Conservation (phyloP, 139 green algal genomes). For the Picochlorum sp. region DNA sequence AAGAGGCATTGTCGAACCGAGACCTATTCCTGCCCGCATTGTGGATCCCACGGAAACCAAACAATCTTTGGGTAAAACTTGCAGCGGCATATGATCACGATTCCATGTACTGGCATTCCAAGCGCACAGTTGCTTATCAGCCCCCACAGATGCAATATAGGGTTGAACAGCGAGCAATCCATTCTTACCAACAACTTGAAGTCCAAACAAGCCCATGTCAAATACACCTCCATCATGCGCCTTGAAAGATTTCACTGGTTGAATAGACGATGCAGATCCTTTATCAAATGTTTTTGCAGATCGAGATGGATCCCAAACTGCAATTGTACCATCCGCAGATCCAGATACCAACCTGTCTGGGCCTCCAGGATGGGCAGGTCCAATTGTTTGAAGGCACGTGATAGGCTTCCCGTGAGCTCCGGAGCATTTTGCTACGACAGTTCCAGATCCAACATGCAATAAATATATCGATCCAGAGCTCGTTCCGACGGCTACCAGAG, state of each 20-base stretch:
- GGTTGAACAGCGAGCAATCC: slow-evolving; percentile 17
- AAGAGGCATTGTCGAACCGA: slow-evolving; percentile 21
- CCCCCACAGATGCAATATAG: slow-evolving; percentile 20
- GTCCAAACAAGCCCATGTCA: slow-evolving; percentile 32
- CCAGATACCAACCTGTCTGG: slow-evolving; percentile 41
- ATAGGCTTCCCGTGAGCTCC: slow-evolving; percentile 31
- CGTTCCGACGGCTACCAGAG: slow-evolving; percentile 45
- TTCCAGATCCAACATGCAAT: slow-evolving; percentile 15
- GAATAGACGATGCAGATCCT: slow-evolving; percentile 24
- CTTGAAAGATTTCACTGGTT: slow-evolving; percentile 34
- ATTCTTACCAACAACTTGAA: slow-evolving; percentile 9
- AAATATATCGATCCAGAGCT: slow-evolving; percentile 36
- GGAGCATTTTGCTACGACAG: slow-evolving; percentile 39
- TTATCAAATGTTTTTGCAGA: neutral
- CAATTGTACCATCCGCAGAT: slow-evolving; percentile 36
- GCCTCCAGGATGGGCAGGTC: slow-evolving; percentile 11
- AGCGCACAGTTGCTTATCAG: slow-evolving; percentile 34
- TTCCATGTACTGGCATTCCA: slow-evolving; percentile 37
- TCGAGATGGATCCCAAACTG: slow-evolving; percentile 48
- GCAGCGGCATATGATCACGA: slow-evolving; percentile 12
- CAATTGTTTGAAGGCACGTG: slow-evolving; percentile 31
- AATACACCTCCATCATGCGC: slow-evolving; percentile 42
- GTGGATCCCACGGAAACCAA: slow-evolving; percentile 16
- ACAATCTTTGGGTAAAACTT: slow-evolving; percentile 35
- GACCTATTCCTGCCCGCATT: neutral